Evolutionary conservation across 75 land plant genomes (phyloP).

Genomic region (Picea glauca): DNA sequence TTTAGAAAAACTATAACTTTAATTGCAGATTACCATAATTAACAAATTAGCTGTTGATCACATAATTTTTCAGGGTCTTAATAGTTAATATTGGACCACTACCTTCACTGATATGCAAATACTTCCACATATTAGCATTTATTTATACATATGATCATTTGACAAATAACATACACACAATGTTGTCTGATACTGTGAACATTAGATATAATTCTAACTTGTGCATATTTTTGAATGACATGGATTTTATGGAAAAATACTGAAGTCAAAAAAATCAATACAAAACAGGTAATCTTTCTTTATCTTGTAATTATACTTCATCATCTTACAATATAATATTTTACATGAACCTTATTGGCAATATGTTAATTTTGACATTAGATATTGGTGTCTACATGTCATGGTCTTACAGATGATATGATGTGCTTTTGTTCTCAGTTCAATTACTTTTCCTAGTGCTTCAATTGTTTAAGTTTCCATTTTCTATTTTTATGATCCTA

Average conservation of each 20-base stretch:
- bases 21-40: too few relatives aligned
- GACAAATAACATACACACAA: too few relatives aligned
- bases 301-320: not conserved
- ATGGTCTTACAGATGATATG: not conserved
- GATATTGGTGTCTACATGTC: not conserved
- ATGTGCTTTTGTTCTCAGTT: not conserved
- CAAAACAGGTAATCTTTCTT: conserved; percentile 8
- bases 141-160: too few relatives aligned
- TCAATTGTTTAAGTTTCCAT: not conserved
- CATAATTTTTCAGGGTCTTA: too few relatives aligned
- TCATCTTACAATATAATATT: not conserved
- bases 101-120: too few relatives aligned
- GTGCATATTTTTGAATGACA: not conserved
- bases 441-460: not conserved
- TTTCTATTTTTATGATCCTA: not conserved
- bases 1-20: too few relatives aligned
- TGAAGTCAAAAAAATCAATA: conserved; percentile 4
- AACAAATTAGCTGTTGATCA: too few relatives aligned
- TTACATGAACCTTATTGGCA: not conserved
- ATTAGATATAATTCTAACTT: not conserved
- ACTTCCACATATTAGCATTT: too few relatives aligned
- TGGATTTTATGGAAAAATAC: not conserved
- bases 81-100: too few relatives aligned
- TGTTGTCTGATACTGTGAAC: too few relatives aligned
- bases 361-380: not conserved